A percentile compares a stretch with the other conserved stretches of the same genome.
These are phyloP conservation scores for Yarrowia galli DNA, from an alignment of 1,139 yeast species.

Conservation along the genomic window DNA sequence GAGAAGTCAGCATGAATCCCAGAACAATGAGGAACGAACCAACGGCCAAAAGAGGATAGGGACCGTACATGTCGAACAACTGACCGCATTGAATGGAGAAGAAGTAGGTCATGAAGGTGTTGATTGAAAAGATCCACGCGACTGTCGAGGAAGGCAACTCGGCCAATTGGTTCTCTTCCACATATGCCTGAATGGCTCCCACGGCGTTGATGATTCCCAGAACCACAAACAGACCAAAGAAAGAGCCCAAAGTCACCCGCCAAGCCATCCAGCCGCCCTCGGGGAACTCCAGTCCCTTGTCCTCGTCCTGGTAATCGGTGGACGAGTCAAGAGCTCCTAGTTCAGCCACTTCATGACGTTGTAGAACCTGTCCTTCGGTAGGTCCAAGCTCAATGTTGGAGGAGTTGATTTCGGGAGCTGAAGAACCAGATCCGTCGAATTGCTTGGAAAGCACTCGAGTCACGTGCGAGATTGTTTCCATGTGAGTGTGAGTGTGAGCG, in stretches of 20 bases:
- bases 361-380: conserved; percentile 27
- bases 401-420: not conserved
- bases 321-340: conserved; percentile 4
- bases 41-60: conserved; percentile 48
- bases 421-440: not conserved
- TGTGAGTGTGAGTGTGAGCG: not conserved
- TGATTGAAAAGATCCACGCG: conserved; percentile 71
- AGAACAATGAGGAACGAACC: conserved; percentile 58
- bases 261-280: conserved; percentile 69
- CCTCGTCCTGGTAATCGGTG: conserved; percentile 31
- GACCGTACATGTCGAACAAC: conserved; percentile 58
- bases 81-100: conserved; percentile 70
- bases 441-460: conserved; percentile 28
- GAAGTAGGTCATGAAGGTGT: conserved; percentile 62
- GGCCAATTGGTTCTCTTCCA: conserved; percentile 58
- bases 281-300: conserved; percentile 55
- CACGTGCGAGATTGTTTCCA: conserved; percentile 30
- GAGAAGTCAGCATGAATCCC: conserved; percentile 63
- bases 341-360: conserved; percentile 14
- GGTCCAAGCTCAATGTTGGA: conserved; percentile 30
- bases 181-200: conserved; percentile 68
- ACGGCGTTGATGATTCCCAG: conserved; percentile 67
- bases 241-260: conserved; percentile 66
- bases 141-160: conserved; percentile 56
- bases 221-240: conserved; percentile 63